phyloP scores from a whole-genome alignment of 768 basidiomycete species.

The Tulasnella sp. region DNA sequence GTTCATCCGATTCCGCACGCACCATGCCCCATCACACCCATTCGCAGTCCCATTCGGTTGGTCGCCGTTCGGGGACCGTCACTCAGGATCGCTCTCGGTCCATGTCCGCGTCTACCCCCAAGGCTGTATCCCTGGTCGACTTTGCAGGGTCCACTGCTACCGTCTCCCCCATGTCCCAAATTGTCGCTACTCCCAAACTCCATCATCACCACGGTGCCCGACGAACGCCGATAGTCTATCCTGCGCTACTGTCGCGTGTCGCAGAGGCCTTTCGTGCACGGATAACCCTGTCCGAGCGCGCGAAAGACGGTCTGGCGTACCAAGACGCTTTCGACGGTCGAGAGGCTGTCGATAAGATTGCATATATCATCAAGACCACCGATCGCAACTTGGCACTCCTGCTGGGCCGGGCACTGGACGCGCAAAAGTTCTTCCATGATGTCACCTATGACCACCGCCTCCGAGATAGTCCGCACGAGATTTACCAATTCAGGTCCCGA shows the following conservation, averaged over 20 bases:
- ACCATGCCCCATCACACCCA: conserved; percentile 38
- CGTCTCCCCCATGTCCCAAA: conserved; percentile 26
- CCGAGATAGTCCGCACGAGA: conserved; percentile 72
- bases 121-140: conserved; percentile 36
- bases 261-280: conserved; percentile 86
- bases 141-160: conserved; percentile 26
- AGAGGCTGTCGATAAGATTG: conserved; percentile 93
- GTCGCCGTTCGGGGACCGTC: conserved; percentile 45
- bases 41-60: conserved; percentile 21
- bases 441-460: conserved; percentile 97
- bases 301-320: conserved; percentile 94
- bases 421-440: conserved; percentile 98
- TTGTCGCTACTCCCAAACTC: conserved; percentile 18
- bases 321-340: conserved; percentile 94
- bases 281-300: conserved; percentile 58
- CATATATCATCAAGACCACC: conserved; percentile 96
- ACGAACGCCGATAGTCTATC: conserved; percentile 74
- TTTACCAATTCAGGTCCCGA: conserved; percentile 86
- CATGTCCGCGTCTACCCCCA: conserved; percentile 47
- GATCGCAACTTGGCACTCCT: conserved; percentile 91
- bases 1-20: conserved; percentile 59
- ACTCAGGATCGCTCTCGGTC: conserved; percentile 64
- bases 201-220: conserved; percentile 31
- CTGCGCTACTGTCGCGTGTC: conserved; percentile 89
- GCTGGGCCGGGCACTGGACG: conserved; percentile 89